phyloP scores from a whole-genome alignment of 2,329 filamentous ascomycete genomes.

The Venturia aucupariae region DNA sequence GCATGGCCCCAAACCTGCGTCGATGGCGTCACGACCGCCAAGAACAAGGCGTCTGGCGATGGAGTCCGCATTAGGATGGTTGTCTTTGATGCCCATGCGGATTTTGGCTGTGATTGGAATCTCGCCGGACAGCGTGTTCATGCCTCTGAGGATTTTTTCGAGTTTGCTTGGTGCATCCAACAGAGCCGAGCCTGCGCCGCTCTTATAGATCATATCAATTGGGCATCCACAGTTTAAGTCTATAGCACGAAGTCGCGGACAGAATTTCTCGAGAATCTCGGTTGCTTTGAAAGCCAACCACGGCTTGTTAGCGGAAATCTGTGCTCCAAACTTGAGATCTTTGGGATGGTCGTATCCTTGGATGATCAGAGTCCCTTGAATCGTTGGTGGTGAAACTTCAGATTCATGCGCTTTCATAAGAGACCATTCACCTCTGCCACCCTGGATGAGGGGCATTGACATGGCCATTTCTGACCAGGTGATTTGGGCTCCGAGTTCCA shows the following conservation, averaged over 20 bases:
- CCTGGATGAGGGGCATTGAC: slow-evolving; percentile 79
- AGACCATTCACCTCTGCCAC: slow-evolving; percentile 87
- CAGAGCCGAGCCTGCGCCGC: slow-evolving; percentile 81
- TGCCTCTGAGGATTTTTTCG: slow-evolving; percentile 89
- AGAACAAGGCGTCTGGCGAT: slow-evolving; percentile 76
- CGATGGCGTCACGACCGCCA: slow-evolving; percentile 63
- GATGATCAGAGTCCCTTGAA: slow-evolving; percentile 45
- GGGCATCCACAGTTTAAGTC: slow-evolving; percentile 97
- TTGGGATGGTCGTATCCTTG: slow-evolving; percentile 70
- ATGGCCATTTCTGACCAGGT: slow-evolving; percentile 99
- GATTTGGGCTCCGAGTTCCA: slow-evolving; percentile 78
- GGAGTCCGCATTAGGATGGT: slow-evolving; percentile 68
- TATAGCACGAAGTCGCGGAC: slow-evolving; percentile 78
- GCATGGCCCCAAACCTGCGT: slow-evolving; percentile 57
- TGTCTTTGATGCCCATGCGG: slow-evolving; percentile 78
- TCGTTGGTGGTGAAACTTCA: slow-evolving; percentile 58
- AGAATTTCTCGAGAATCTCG: slow-evolving; percentile 65
- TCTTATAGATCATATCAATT: slow-evolving; percentile 85
- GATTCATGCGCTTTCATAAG: slow-evolving; percentile 85
- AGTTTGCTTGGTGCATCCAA: slow-evolving; percentile 83
- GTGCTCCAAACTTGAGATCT: slow-evolving; percentile 82
- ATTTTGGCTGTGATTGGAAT: slow-evolving; percentile 94
- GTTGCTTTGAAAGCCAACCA: slow-evolving; percentile 85
- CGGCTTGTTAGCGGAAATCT: slow-evolving; percentile 86
- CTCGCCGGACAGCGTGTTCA: slow-evolving; percentile 87